Evolutionary conservation across 768 basidiomycete species (phyloP).

Genomic region (Mycena vitilis): DNA sequence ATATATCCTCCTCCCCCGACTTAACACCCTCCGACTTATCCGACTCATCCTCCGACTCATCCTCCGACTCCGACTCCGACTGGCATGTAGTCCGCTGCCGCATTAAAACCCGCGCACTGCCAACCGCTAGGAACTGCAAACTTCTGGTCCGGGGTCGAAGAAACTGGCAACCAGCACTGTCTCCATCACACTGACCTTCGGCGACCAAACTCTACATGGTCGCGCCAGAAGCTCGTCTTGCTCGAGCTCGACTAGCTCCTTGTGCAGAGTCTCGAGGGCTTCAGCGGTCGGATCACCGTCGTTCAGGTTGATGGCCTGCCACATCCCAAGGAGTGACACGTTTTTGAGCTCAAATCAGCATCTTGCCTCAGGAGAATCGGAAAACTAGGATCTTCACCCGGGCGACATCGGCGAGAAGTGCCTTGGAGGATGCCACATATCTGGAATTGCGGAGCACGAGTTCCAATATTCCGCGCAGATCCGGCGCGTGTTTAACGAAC

Average conservation of each 20-base stretch:
- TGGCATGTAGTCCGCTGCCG: background rate
- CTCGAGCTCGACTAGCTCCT: constrained; percentile 12
- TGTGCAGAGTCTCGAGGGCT: constrained; percentile 10
- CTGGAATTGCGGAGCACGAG: constrained; percentile 7
- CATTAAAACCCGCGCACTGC: constrained; percentile 22
- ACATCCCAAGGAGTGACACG: constrained; percentile 17
- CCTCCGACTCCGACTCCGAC: too few relatives aligned
- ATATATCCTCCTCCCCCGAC: too few relatives aligned
- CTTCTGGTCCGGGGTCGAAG: constrained; percentile 3
- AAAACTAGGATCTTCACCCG: background rate
- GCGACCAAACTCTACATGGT: constrained; percentile 17
- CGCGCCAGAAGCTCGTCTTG: constrained; percentile 18
- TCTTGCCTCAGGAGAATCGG: background rate
- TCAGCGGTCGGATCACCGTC: constrained; percentile 20
- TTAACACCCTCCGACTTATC: too few relatives aligned
- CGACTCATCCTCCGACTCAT: too few relatives aligned
- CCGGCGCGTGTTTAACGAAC: constrained; percentile 8
- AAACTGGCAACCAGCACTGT: constrained; percentile 13
- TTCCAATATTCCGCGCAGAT: constrained; percentile 23
- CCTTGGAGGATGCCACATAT: too few relatives aligned
- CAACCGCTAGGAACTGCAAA: constrained; percentile 14
- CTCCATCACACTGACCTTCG: constrained; percentile 4
- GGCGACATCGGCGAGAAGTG: background rate
- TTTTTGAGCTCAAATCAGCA: constrained; percentile 14
- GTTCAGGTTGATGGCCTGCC: constrained; percentile 17